phyloP scores from a whole-genome alignment of 2,329 filamentous ascomycete genomes.

The Trichoderma atroviride region DNA sequence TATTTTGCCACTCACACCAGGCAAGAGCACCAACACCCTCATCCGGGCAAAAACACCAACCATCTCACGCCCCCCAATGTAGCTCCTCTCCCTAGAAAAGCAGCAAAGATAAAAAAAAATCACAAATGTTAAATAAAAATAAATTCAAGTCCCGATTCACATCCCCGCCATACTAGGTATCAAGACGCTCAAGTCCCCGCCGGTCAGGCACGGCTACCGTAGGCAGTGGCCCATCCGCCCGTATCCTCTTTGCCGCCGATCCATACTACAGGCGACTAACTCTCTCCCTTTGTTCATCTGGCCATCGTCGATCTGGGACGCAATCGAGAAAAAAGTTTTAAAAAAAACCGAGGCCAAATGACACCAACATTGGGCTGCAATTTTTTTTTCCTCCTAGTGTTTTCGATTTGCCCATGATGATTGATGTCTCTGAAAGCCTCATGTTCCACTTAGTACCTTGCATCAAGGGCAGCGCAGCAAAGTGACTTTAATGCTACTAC shows the following conservation, averaged over 20 bases:
- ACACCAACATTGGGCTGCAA: not conserved
- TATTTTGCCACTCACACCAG: not conserved
- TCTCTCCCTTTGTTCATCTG: not conserved
- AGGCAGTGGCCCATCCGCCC: not conserved
- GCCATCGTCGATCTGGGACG: conserved; percentile 9
- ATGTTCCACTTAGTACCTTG: conserved; percentile 8
- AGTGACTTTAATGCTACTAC: not conserved
- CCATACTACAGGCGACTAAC: not conserved
- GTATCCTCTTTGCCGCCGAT: not conserved
- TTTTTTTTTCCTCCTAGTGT: too few relatives aligned
- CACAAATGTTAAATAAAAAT: not conserved
- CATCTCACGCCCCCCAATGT: not conserved
- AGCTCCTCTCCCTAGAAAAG: not conserved
- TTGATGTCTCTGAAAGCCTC: not conserved
- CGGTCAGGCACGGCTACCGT: conserved; percentile 25
- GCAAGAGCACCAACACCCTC: not conserved
- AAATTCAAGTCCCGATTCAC: not conserved
- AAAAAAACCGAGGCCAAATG: not conserved
- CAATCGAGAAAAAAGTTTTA: too few relatives aligned
- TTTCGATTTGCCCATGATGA: not conserved
- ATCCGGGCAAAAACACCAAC: too few relatives aligned
- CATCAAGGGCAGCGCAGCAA: not conserved
- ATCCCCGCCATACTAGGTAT: not conserved
- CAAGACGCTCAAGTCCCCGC: not conserved
- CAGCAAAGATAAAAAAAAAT: not conserved